Evolutionary conservation across 257 asterid species (phyloP).

Genomic region (Nicotiana obtusifolia): DNA sequence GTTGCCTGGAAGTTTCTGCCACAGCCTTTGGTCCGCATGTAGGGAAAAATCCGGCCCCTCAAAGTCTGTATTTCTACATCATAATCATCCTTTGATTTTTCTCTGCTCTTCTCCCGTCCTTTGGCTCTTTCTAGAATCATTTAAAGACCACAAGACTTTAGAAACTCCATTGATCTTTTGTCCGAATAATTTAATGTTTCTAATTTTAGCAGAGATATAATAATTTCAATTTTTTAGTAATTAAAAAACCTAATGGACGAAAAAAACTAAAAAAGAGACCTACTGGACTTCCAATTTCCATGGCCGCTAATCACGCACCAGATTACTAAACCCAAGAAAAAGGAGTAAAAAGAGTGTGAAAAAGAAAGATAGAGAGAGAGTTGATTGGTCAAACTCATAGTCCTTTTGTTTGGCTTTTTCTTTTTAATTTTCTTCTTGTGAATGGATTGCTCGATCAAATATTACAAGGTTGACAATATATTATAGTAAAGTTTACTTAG

Average conservation of each 20-base stretch:
- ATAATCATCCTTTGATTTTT: no score
- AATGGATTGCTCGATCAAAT: neutral
- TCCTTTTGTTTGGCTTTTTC: neutral
- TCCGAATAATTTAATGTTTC: neutral
- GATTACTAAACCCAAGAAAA: slow-evolving; percentile 24
- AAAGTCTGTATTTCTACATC: no score
- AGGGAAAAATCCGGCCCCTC: no score
- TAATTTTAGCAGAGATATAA: neutral
- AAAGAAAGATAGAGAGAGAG: slow-evolving; percentile 9
- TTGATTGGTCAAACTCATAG: slow-evolving; percentile 40
- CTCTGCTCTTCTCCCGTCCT: no score
- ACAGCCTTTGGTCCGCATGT: no score
- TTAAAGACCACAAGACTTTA: neutral
- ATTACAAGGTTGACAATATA: neutral
- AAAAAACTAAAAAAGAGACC: no score
- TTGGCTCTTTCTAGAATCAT: neutral
- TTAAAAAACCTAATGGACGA: neutral
- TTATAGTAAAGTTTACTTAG: neutral
- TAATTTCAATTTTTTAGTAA: neutral
- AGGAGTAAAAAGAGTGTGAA: no score
- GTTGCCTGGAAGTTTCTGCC: no score
- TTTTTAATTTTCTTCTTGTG: neutral
- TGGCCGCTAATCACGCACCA: slow-evolving; percentile 50
- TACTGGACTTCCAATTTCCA: neutral
- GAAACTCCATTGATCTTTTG: neutral